These are phyloP conservation scores for Furcasterigmium sp. DNA, from an alignment of 2,329 filamentous ascomycete species.

Conservation along the genomic window DNA sequence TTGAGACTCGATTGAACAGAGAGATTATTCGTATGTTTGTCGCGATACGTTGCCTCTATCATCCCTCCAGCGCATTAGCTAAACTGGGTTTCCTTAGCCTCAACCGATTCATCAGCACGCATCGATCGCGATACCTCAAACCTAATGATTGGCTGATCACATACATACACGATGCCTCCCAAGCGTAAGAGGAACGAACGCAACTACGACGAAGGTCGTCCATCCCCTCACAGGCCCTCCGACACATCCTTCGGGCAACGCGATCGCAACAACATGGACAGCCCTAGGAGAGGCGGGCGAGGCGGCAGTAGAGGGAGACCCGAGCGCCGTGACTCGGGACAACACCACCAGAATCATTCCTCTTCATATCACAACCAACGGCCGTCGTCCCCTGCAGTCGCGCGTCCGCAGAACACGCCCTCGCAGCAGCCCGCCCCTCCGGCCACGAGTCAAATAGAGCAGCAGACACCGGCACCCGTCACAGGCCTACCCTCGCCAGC, in stretches of 20 bases:
- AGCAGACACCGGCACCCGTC: slow-evolving; percentile 16
- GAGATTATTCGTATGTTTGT: no score
- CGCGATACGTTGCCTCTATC: no score
- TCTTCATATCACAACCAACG: background rate
- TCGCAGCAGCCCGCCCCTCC: slow-evolving; percentile 16
- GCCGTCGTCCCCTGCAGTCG: background rate
- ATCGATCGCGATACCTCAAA: no score
- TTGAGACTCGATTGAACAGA: no score
- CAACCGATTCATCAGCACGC: no score
- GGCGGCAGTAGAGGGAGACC: slow-evolving; percentile 38
- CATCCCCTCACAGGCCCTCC: slow-evolving; percentile 57
- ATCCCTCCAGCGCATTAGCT: no score
- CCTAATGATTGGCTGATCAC: slow-evolving; percentile 14
- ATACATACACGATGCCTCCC: slow-evolving; percentile 43
- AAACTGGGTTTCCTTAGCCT: no score
- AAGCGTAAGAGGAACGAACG: slow-evolving; percentile 57
- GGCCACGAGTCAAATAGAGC: no score
- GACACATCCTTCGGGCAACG: slow-evolving; percentile 52
- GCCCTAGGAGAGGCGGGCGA: slow-evolving; percentile 37
- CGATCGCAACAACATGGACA: slow-evolving; percentile 45
- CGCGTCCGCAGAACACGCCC: slow-evolving; percentile 6
- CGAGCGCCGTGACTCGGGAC: slow-evolving; percentile 49
- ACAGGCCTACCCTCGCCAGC: slow-evolving; percentile 24
- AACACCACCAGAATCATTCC: slow-evolving; percentile 15
- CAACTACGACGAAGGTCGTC: slow-evolving; percentile 44